Base-by-base conservation (phyloP, 768 basidiomycete species). In the Terana coerulea region DNA sequence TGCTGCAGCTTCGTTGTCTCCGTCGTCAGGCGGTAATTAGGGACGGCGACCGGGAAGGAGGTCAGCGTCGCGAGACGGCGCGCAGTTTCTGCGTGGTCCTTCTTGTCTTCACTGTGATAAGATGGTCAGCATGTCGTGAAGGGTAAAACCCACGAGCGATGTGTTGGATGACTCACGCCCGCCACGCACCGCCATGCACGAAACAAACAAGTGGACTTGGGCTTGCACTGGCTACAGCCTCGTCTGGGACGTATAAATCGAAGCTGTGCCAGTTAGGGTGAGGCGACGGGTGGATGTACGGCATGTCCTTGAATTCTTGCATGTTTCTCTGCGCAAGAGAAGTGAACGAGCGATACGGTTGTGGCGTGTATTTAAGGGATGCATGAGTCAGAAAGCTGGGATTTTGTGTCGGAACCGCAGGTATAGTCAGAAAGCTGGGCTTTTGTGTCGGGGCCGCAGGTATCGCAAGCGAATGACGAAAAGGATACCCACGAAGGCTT, bases 141-240 rank as follows among this genome's bases (percentile, higher is more conserved):
- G 33, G 10, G 19, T n/a, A n/a, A n/a, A n/a, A n/a, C n/a, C n/a
- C n/a, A n/a, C n/a, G n/a, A n/a, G n/a, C n/a, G n/a, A n/a, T 40
- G 10, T 28, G 33, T 30, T 42, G 54, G 45, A 50, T 2, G 44
- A 62, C 85, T 72, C 62, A 89, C 89, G 80, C 65, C 60, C 81
- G 72, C 91, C 91, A 93, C 21, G 90, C 91, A 29, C 91, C 91
- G 26, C 91, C 91, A 58, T 91, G 91, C 25, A 91, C 70, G 60
- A 90, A 91, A 60, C 81, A 80, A 33, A 91, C 61, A 36, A 90
- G 65, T n/a, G 76, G 72, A 1, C 45, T 21, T 8, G 29, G 62
- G 39, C n/a, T n/a, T n/a, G n/a, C n/a, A n/a, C n/a, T n/a, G 52
- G 51, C 29, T 41, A 10, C 30, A 22, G 40, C 8, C 28, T 14